These are phyloP conservation scores for Trichopus zeylanicus DNA, from an alignment of 116 monocot genomes.

Conservation along the genomic window DNA sequence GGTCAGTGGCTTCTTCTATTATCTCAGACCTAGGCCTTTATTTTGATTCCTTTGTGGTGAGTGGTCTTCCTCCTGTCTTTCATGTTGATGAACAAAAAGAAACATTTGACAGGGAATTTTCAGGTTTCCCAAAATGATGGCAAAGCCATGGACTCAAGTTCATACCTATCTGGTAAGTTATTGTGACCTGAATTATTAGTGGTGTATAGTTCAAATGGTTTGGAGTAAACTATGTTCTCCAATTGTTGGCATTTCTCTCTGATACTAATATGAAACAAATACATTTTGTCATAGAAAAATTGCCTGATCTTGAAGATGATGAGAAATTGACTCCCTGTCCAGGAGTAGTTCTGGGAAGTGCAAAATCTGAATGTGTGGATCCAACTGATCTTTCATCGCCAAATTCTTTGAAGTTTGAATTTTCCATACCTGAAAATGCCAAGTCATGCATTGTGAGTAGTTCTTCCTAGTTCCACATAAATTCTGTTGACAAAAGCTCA, in stretches of 20 bases:
- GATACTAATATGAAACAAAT: no score
- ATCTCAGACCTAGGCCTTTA: no score
- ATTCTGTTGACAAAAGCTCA: no score
- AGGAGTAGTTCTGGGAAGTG: neutral
- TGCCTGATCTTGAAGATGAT: neutral
- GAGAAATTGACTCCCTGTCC: neutral
- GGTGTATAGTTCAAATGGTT: no score
- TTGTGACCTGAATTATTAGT: neutral
- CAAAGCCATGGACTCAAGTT: neutral
- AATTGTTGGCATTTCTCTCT: no score
- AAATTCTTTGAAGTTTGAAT: neutral
- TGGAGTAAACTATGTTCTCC: no score
- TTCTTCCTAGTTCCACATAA: neutral
- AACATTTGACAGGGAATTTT: no score
- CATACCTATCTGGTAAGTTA: neutral
- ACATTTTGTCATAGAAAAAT: no score
- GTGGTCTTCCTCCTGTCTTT: no score
- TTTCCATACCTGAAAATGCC: neutral
- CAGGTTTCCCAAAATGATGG: neutral
- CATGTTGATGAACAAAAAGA: no score
- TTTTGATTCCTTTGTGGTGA: no score
- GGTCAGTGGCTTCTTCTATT: neutral
- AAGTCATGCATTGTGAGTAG: neutral
- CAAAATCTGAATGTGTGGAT: constrained; percentile 7
- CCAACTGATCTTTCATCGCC: neutral